These are phyloP conservation scores for Populus euphratica DNA, from an alignment of 345 rosid genomes.

Conservation along the genomic window DNA sequence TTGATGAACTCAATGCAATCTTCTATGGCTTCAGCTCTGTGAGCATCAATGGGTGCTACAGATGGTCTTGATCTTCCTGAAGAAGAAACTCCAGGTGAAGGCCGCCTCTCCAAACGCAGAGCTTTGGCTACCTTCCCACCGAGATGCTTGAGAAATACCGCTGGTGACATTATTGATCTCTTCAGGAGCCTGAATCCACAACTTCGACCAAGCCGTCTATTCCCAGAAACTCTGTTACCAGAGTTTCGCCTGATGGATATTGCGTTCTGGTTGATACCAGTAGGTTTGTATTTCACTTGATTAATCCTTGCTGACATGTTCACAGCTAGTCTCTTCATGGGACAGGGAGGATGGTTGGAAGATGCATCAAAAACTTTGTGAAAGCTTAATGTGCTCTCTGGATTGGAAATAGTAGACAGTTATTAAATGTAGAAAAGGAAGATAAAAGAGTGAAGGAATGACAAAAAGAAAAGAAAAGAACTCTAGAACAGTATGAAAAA, in stretches of 20 bases:
- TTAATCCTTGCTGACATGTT: slow-evolving; percentile 33
- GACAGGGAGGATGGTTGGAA: not conserved
- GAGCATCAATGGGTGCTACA: slow-evolving; percentile 44
- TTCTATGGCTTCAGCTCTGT: slow-evolving; percentile 64
- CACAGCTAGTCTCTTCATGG: not conserved
- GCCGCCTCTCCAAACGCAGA: slow-evolving; percentile 34
- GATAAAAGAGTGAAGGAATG: not conserved
- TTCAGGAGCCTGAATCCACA: slow-evolving; percentile 51
- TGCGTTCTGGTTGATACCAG: slow-evolving; percentile 18
- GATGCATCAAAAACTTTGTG: not conserved
- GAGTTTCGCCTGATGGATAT: slow-evolving; percentile 3
- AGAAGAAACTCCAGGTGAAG: slow-evolving; percentile 37
- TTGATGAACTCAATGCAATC: slow-evolving; percentile 86
- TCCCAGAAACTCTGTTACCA: slow-evolving; percentile 13
- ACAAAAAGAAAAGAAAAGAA: slow-evolving; percentile 1
- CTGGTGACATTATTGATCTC: slow-evolving; percentile 41
- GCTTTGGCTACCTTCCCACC: slow-evolving; percentile 43
- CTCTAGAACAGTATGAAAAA: slow-evolving; percentile 9
- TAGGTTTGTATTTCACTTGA: slow-evolving; percentile 14
- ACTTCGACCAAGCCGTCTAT: slow-evolving; percentile 24
- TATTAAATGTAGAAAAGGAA: not conserved
- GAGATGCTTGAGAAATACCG: slow-evolving; percentile 45
- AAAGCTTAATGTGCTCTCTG: not conserved
- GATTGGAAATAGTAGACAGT: not conserved
- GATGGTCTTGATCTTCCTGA: slow-evolving; percentile 39